Conservation (phyloP, 805 yeast species). For the Ascoidea asiatica region DNA sequence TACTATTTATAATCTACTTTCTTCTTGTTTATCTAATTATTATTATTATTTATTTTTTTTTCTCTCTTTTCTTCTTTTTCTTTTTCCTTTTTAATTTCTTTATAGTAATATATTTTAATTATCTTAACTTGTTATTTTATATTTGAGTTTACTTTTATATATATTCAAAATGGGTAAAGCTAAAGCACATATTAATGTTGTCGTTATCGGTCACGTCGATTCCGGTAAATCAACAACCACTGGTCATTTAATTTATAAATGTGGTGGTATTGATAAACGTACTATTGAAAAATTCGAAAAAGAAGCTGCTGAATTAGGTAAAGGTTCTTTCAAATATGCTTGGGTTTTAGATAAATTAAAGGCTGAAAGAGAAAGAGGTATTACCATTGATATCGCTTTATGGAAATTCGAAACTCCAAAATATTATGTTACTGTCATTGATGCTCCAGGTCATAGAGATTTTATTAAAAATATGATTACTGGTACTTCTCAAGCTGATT, state of each 20-base stretch:
- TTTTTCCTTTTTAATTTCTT: too few relatives aligned
- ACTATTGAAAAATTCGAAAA: conserved; percentile 96
- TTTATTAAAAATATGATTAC: conserved; percentile 94
- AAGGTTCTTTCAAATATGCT: conserved; percentile 96
- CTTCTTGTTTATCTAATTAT: too few relatives aligned
- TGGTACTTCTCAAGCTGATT: conserved; percentile 90
- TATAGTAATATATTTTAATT: too few relatives aligned
- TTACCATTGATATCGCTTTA: conserved; percentile 87
- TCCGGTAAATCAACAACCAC: conserved; percentile 98
- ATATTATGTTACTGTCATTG: conserved; percentile 82
- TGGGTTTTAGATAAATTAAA: conserved; percentile 93
- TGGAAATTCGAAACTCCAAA: conserved; percentile 90
- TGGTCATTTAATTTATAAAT: conserved; percentile 98
- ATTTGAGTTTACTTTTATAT: too few relatives aligned
- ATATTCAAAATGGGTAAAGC: conserved; percentile 98
- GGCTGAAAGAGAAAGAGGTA: conserved; percentile 97
- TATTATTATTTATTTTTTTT: too few relatives aligned
- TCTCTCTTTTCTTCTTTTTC: too few relatives aligned
- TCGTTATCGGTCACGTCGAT: conserved; percentile 99
- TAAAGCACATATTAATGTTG: conserved; percentile 98
- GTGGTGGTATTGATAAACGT: conserved; percentile 99
- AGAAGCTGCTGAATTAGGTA: conserved; percentile 96
- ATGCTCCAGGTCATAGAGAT: conserved; percentile 95
- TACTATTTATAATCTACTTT: too few relatives aligned
- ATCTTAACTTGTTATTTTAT: too few relatives aligned